Percentiles rank a stretch among this genome's conserved stretches.
Evolutionary conservation across 2,329 filamentous ascomycete genomes (phyloP).

Genomic region (Podosphaera fusca): DNA sequence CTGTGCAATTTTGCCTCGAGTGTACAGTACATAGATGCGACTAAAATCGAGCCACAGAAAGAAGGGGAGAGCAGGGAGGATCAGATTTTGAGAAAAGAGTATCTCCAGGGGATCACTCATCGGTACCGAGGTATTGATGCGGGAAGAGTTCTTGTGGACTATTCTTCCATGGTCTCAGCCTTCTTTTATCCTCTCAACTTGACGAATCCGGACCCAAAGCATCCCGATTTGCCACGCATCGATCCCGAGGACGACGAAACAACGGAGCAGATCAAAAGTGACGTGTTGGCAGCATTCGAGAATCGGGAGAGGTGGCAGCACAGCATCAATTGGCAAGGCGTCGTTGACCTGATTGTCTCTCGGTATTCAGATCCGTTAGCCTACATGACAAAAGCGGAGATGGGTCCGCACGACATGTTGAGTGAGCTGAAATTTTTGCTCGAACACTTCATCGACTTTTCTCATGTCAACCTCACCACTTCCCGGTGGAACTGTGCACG

Average conservation of each 20-base stretch:
- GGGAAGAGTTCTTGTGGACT: constrained; percentile 12
- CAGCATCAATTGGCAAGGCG: constrained; percentile 32
- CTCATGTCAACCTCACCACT: constrained; percentile 16
- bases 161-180: constrained; percentile 13
- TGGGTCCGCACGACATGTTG: constrained; percentile 14
- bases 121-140: constrained; percentile 23
- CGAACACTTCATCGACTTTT: constrained; percentile 23
- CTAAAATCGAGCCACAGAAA: constrained; percentile 3
- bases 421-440: constrained; percentile 19
- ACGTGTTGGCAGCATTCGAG: constrained; percentile 23
- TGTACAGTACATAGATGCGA: constrained; percentile 9
- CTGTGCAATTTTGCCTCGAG: constrained; percentile 33
- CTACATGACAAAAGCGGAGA: constrained; percentile 6
- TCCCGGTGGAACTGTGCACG: constrained; percentile 24
- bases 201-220: constrained; percentile 9
- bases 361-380: constrained; percentile 35
- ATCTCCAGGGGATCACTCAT: constrained; percentile 19
- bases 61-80: background rate
- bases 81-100: constrained; percentile 10
- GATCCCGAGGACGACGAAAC: constrained; percentile 1
- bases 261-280: constrained; percentile 19
- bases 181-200: constrained; percentile 13
- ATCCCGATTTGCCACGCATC: constrained; percentile 9
- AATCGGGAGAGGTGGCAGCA: constrained; percentile 3
- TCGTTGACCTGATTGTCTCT: constrained; percentile 40